These are phyloP conservation scores for Diphasiastrum complanatum DNA, from an alignment of 83 land plant genomes.

Conservation along the genomic window DNA sequence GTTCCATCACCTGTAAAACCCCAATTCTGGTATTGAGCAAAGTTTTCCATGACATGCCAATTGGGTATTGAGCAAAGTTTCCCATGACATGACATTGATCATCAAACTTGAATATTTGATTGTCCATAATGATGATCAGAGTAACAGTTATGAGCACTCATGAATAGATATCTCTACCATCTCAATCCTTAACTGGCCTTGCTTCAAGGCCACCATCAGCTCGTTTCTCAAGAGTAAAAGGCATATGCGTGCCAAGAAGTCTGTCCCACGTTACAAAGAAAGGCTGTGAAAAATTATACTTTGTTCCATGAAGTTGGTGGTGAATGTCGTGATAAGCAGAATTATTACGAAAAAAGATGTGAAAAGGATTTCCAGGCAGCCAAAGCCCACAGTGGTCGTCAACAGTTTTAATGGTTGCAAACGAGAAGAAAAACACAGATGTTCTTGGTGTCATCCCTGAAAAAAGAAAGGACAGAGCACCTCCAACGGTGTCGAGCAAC, in stretches of 20 bases:
- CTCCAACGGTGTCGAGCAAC: conserved; percentile 70
- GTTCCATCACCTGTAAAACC: too few species aligned
- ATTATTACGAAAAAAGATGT: conserved; percentile 57
- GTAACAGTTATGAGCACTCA: too few species aligned
- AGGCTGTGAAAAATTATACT: conserved; percentile 80
- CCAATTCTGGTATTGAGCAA: too few species aligned
- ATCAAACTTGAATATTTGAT: too few species aligned
- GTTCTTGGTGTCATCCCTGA: conserved; percentile 78
- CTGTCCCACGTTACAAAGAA: conserved; percentile 78
- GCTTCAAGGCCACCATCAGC: conserved; percentile 55
- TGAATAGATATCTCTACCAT: too few species aligned
- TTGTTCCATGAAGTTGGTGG: conserved; percentile 72
- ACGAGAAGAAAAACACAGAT: conserved; percentile 65
- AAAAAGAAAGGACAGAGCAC: conserved; percentile 62
- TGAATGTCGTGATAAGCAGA: conserved; percentile 82
- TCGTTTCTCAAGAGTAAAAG: conserved; percentile 43
- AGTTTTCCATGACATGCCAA: too few species aligned
- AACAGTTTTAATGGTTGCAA: conserved; percentile 72
- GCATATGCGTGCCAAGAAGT: conserved; percentile 77
- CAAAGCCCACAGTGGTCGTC: conserved; percentile 75
- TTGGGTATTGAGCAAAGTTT: too few species aligned
- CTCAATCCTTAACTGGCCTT: conserved; percentile 30
- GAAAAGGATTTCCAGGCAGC: conserved; percentile 75
- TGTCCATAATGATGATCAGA: too few species aligned
- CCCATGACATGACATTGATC: too few species aligned